A percentile compares a stretch with the other conserved stretches of the same genome.
These are phyloP conservation scores for Gonium pectorale DNA, from an alignment of 139 green algal genomes.

Conservation along the genomic window DNA sequence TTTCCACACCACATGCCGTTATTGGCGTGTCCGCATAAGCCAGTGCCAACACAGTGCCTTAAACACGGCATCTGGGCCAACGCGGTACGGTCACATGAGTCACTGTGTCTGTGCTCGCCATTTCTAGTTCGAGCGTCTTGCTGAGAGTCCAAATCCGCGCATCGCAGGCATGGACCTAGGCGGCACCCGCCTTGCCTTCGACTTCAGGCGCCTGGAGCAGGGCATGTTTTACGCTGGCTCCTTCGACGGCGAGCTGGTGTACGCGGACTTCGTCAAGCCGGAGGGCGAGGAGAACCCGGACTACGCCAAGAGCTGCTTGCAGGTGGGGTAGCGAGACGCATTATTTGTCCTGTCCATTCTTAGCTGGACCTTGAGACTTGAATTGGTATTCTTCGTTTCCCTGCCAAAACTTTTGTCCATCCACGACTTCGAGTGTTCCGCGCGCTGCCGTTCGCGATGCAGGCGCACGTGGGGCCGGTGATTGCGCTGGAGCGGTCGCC, in stretches of 20 bases:
- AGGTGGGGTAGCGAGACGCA: no score
- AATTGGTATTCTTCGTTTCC: no score
- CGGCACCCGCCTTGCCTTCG: constrained; percentile 61
- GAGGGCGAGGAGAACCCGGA: constrained; percentile 77
- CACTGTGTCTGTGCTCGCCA: no score
- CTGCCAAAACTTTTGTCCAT: no score
- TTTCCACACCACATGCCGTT: background rate
- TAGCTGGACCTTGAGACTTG: no score
- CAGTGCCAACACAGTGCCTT: no score
- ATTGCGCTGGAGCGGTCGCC: constrained; percentile 76
- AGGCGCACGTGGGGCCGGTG: constrained; percentile 73
- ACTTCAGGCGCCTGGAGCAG: constrained; percentile 53
- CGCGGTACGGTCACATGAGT: no score
- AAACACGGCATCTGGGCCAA: no score
- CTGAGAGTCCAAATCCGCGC: no score
- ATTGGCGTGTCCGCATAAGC: background rate
- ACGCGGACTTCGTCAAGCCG: constrained; percentile 67
- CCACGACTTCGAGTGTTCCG: no score
- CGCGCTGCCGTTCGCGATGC: background rate
- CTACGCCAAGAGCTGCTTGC: constrained; percentile 60
- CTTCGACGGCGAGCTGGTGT: constrained; percentile 79
- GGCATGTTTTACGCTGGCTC: constrained; percentile 69
- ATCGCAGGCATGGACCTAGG: constrained; percentile 68
- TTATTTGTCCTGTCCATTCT: no score
- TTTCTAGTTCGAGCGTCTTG: no score